Evolutionary conservation across 1,284 basidiomycete genomes (phyloP).

Genomic region (Mycena sp.): DNA sequence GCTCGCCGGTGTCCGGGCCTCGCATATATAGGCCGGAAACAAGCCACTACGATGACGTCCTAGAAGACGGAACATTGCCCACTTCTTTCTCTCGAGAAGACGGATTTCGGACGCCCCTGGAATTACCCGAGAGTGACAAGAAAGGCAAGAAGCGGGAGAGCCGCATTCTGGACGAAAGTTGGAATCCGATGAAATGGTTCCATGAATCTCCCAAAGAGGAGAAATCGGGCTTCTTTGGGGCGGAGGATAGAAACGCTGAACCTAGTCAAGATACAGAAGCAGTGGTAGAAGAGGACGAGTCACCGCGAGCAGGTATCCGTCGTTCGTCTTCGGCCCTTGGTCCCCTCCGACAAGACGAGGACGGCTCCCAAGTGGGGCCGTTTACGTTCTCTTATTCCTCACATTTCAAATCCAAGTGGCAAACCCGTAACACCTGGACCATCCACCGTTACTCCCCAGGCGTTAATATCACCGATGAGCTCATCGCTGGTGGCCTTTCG

Average conservation of each 20-base stretch:
- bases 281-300: constrained; percentile 26
- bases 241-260: constrained; percentile 28
- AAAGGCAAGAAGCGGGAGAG: constrained; percentile 66
- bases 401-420: constrained; percentile 47
- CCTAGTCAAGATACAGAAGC: constrained; percentile 16
- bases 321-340: constrained; percentile 57
- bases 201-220: constrained; percentile 63
- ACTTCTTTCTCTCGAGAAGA: constrained; percentile 19
- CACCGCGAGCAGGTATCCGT: constrained; percentile 9
- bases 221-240: constrained; percentile 44
- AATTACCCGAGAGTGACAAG: constrained; percentile 55
- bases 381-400: constrained; percentile 72
- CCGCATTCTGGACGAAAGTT: constrained; percentile 55
- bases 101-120: constrained; percentile 42
- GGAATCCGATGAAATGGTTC: constrained; percentile 66
- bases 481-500: constrained; percentile 84
- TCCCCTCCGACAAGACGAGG: constrained; percentile 40
- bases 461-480: constrained; percentile 88
- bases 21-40: constrained; percentile 36
- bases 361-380: constrained; percentile 63
- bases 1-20: constrained; percentile 50
- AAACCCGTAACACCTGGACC: constrained; percentile 47
- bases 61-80: constrained; percentile 34
- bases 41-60: constrained; percentile 41
- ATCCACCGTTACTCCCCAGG: constrained; percentile 57